These are phyloP conservation scores for Cladosporium phlei DNA, from an alignment of 2,329 filamentous ascomycete genomes.

Conservation along the genomic window DNA sequence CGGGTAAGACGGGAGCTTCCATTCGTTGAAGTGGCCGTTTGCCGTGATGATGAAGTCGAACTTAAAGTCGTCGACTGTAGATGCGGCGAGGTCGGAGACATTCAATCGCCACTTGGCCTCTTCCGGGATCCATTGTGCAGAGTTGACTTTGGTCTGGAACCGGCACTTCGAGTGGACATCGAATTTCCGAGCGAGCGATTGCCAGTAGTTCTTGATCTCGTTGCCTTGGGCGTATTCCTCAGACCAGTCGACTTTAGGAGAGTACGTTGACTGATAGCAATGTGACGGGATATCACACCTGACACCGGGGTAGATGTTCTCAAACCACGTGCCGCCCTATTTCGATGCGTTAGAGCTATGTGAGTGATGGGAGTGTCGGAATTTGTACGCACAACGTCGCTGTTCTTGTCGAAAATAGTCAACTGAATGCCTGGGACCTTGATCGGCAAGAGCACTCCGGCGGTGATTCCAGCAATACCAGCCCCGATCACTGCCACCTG, in stretches of 20 bases:
- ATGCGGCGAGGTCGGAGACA: constrained; percentile 38
- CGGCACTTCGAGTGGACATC: constrained; percentile 57
- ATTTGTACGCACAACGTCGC: constrained; percentile 53
- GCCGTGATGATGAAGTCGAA: constrained; percentile 60
- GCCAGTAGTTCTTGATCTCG: constrained; percentile 66
- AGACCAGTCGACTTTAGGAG: constrained; percentile 63
- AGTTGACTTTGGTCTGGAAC: constrained; percentile 53
- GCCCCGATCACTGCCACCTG: constrained; percentile 61
- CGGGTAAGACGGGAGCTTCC: constrained; percentile 58
- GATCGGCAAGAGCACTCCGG: constrained; percentile 60
- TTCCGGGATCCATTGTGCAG: constrained; percentile 51
- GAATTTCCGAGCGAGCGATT: constrained; percentile 58
- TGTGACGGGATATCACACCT: constrained; percentile 66
- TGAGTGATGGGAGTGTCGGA: too few species aligned
- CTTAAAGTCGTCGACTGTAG: constrained; percentile 34
- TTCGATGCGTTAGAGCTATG: too few species aligned
- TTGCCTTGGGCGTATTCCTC: constrained; percentile 62
- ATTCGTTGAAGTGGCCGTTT: constrained; percentile 62
- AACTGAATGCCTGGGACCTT: constrained; percentile 66
- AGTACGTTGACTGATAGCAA: constrained; percentile 65
- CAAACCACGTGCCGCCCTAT: constrained; percentile 46
- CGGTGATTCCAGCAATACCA: constrained; percentile 58
- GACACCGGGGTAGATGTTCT: constrained; percentile 58
- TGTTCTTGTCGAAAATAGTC: constrained; percentile 64
- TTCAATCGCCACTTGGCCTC: constrained; percentile 55